These are phyloP conservation scores for Ustilago sp. DNA, from an alignment of 1,284 basidiomycete genomes.

Conservation along the genomic window DNA sequence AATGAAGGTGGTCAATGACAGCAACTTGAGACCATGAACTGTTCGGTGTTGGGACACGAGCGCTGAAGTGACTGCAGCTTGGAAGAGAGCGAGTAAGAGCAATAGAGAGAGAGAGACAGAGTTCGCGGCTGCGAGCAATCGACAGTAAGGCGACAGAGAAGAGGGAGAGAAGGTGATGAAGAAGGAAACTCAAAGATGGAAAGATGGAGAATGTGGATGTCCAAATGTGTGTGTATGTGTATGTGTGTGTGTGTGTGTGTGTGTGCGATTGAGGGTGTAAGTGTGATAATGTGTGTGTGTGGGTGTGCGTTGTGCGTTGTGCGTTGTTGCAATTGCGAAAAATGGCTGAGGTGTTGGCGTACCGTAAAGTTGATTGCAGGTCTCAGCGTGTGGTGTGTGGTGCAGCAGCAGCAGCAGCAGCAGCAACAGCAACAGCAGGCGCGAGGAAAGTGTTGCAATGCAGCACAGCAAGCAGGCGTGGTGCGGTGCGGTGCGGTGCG, in stretches of 20 bases:
- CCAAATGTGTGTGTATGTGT: neutral
- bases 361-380: constrained; percentile 3
- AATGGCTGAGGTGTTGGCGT: neutral
- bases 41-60: neutral
- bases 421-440: neutral
- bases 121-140: neutral
- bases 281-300: neutral
- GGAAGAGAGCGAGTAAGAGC: neutral
- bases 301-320: neutral
- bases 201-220: neutral
- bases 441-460: neutral
- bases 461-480: neutral
- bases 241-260: neutral
- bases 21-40: neutral
- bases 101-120: constrained; percentile 1
- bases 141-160: neutral
- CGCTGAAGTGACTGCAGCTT: neutral
- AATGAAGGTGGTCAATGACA: neutral
- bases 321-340: neutral
- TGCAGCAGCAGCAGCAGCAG: constrained; percentile 2
- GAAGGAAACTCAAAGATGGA: neutral
- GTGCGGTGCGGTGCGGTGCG: neutral
- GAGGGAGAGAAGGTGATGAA: neutral
- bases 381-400: neutral
- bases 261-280: neutral